A percentile compares a stretch with the other conserved stretches of the same genome.
Conservation (phyloP, 257 asterid genomes). For the Solanum paucissectum region DNA sequence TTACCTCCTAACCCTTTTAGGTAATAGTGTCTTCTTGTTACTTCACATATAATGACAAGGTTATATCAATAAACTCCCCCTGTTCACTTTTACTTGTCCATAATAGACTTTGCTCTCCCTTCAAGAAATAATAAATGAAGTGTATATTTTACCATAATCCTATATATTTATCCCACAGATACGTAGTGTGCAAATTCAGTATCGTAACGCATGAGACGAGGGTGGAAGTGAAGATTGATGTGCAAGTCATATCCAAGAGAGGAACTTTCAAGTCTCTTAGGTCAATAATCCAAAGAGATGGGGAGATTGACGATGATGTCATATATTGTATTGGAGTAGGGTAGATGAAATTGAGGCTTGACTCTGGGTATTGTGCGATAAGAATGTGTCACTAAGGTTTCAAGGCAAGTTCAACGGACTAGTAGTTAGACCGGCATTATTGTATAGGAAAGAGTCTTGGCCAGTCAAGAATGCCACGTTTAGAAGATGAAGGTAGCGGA, state of each 20-base stretch:
- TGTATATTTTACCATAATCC: background rate
- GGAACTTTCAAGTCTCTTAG: background rate
- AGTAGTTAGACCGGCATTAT: background rate
- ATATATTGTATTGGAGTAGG: background rate
- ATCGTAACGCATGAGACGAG: background rate
- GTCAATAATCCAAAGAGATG: background rate
- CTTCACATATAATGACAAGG: background rate
- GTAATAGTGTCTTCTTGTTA: background rate
- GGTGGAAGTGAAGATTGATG: background rate
- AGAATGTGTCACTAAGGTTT: background rate
- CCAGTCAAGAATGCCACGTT: background rate
- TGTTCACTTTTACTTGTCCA: background rate
- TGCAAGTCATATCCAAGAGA: background rate
- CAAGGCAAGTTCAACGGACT: background rate
- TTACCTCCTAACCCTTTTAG: background rate
- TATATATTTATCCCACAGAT: background rate
- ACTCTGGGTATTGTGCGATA: background rate
- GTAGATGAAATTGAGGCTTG: background rate
- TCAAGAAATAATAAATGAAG: background rate
- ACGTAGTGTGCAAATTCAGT: background rate
- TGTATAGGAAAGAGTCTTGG: background rate
- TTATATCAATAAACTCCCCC: background rate
- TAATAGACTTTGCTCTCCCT: background rate
- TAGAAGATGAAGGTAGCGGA: background rate
- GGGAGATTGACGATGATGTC: background rate